These are phyloP conservation scores for Talaromyces albobiverticillius DNA, from an alignment of 2,329 filamentous ascomycete species.

Conservation along the genomic window DNA sequence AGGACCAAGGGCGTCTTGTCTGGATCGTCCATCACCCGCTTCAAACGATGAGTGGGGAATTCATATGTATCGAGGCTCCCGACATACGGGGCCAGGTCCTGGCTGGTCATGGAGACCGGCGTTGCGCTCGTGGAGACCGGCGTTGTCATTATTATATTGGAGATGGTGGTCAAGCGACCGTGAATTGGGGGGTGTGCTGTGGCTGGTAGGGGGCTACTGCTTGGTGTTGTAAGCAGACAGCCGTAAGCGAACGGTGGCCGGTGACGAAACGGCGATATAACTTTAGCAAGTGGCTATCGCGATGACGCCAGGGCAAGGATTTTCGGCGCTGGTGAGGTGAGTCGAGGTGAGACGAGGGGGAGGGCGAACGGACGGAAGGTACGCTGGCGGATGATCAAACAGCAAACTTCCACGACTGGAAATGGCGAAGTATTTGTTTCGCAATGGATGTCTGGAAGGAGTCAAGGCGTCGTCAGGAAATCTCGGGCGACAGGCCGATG, in stretches of 20 bases:
- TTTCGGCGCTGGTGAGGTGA: not conserved
- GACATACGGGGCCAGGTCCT: constrained; percentile 23
- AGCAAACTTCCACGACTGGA: too few species aligned
- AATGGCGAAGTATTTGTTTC: too few species aligned
- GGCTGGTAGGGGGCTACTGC: too few species aligned
- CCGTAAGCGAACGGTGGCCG: not conserved
- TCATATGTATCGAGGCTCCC: constrained; percentile 38
- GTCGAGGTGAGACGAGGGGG: not conserved
- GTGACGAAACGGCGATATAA: constrained; percentile 8
- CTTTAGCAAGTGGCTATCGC: constrained; percentile 9
- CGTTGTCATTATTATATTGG: too few species aligned
- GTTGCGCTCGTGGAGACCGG: too few species aligned
- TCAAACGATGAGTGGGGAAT: constrained; percentile 45
- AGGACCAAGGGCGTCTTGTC: constrained; percentile 48
- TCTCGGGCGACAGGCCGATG: not conserved
- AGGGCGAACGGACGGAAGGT: not conserved
- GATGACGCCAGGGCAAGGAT: constrained; percentile 9
- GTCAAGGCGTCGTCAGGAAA: not conserved
- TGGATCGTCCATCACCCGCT: constrained; percentile 46
- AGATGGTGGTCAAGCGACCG: too few species aligned
- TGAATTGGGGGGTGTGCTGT: too few species aligned
- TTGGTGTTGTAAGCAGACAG: not conserved
- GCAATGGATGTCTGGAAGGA: not conserved
- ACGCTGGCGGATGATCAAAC: not conserved
- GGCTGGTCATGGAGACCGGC: constrained; percentile 22